Evolutionary conservation across 1,284 basidiomycete species (phyloP), one percentile per base, ranked within the genome.

Genomic region (Anthracocystis setariae): DNA sequence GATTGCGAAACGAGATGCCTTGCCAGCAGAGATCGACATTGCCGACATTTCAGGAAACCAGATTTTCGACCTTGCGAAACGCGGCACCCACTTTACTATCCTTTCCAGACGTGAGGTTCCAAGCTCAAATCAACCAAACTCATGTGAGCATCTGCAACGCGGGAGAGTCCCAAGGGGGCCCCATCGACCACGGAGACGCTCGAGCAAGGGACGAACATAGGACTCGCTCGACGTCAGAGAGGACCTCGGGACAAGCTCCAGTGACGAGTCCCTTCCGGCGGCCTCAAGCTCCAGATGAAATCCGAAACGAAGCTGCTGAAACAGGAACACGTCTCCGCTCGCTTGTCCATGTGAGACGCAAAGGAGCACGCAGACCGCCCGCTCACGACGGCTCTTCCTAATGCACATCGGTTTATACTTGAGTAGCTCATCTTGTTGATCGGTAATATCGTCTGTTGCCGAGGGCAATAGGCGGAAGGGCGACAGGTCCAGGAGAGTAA

Each of bases 331-430:
- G 29, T 57, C 58, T 67, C 64, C 64, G 64, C 57, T 42, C 64
- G 57, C 64, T 57, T 57, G 50, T 43, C 57, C 53, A 27, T 33
- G 43, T 55, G 46, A 73, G 57, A 68, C 69, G 72, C 46, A 63
- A 65, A 66, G 62, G 64, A 73, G 69, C 65, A 65, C 73, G 45
- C 73, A 75, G 71, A 64, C 74, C 75, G 65, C 69, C 64, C 69
- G 76, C 80, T 82, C 76, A 76, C 80, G 80, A 82, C 80, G 80
- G 80, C 80, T 82, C 80, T 82, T 82, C 80, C 80, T 80, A 78
- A 67, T 72, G 74, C 75, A 63, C 58, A 65, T 75, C 65, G 80
- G 76, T 81, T 74, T 73, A 55, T 70, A 65, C 50, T 64, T 67
- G 64, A 62, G 61, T 71, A 69, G 77, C 70, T 79, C 79, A 81